Conservation (phyloP, 345 rosid species). For the Citropsis articulata region DNA sequence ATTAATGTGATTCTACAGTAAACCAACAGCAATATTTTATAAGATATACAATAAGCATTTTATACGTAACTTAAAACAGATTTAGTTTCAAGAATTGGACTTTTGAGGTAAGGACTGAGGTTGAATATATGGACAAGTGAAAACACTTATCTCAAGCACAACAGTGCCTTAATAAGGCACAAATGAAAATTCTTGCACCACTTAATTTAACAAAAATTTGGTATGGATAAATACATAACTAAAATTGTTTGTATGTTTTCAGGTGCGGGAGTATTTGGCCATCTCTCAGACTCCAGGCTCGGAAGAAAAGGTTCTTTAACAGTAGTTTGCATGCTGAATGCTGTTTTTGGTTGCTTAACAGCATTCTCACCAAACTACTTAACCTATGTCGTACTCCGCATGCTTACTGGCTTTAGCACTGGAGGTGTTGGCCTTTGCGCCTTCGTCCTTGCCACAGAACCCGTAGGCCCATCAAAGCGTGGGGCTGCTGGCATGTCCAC, state of each 20-base stretch:
- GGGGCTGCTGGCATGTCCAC: conserved; percentile 95
- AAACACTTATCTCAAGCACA: not conserved
- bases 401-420: conserved; percentile 85
- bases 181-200: not conserved
- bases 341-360: conserved; percentile 70
- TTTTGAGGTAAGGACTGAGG: not conserved
- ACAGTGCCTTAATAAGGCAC: no score
- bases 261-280: conserved; percentile 96
- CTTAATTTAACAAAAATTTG: no score
- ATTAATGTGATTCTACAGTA: not conserved
- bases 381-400: conserved; percentile 59
- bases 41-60: not conserved
- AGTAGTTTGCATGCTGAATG: conserved; percentile 66
- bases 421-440: conserved; percentile 90
- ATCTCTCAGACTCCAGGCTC: conserved; percentile 79
- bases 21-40: not conserved
- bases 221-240: not conserved
- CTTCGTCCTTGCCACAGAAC: conserved; percentile 85
- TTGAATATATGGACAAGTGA: not conserved
- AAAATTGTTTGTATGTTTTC: conserved; percentile 10
- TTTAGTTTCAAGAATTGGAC: not conserved
- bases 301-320: conserved; percentile 94
- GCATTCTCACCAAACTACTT: conserved; percentile 71
- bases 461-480: conserved; percentile 78
- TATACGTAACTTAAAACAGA: not conserved